phyloP scores from a whole-genome alignment of 352 stramenopile genomes.

The Salisapilia sapeloensis region DNA sequence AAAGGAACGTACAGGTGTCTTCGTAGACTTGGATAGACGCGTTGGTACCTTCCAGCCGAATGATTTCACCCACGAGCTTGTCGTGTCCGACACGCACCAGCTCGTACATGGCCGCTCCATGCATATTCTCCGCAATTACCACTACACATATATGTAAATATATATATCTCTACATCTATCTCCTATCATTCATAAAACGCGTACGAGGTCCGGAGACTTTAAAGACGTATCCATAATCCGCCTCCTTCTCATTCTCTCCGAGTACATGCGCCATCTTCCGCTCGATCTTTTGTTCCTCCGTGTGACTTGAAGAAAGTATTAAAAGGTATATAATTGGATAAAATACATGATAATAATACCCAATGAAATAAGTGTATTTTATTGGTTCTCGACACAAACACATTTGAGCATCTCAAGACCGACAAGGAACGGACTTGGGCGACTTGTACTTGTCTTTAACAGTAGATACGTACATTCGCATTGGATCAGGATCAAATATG shows the following conservation, averaged over 20 bases:
- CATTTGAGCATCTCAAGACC: too few species aligned
- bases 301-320: conserved; percentile 1
- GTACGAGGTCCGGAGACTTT: conserved; percentile 96
- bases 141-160: conserved; percentile 24
- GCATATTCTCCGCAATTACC: conserved; percentile 99
- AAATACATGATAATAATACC: conserved; percentile 1
- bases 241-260: conserved; percentile 73
- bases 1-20: conserved; percentile 75
- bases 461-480: too few species aligned
- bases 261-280: conserved; percentile 67
- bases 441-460: too few species aligned
- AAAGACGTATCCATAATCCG: conserved; percentile 98
- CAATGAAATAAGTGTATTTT: conserved; percentile 7
- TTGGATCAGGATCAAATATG: too few species aligned
- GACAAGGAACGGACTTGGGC: too few species aligned
- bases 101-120: conserved; percentile 96
- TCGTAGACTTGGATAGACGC: conserved; percentile 99
- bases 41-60: conserved; percentile 99
- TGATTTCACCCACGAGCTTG: conserved; percentile 99
- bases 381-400: too few species aligned
- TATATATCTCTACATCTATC: conserved; percentile 1
- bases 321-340: conserved; percentile 9
- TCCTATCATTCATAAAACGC: conserved; percentile 7
- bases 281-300: conserved; percentile 4
- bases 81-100: conserved; percentile 95